Evolutionary conservation across 805 yeast genomes (phyloP), one percentile per base, ranked within the genome.

Genomic region (Debaryomyces prosopidis): DNA sequence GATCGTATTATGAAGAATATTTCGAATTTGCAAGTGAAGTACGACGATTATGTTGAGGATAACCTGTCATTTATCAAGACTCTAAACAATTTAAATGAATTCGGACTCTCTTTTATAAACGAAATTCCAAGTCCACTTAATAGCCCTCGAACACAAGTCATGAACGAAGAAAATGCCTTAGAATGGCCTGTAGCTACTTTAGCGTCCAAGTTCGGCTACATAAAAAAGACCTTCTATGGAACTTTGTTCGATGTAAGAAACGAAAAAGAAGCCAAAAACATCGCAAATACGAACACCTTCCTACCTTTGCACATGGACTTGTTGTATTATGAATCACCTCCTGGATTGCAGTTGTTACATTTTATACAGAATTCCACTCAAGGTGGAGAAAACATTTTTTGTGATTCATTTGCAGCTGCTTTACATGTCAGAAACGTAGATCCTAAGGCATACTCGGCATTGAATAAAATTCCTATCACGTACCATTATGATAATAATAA

Each of bases 271-370:
- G 85, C 90, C 10, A 79, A 75, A 44, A 85, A 87, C 52, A 82
- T 87, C 41, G 91, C 91, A 4, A 80, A 84, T 56, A 83, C 94
- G 4, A 71, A 76, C 40, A 73, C 72, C 7, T 78, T 78, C 52
- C 71, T 87, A 34, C 90, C 90, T 2, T 69, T 87, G 40, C 95
- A 87, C 55, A 87, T 85, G 85, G 94, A 87, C 57, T 70, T 87
- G 19, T 71, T 82, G 38, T 87, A 86, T 65, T 82, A 85, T 57
- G 91, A 87, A 59, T 81, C 89, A 9, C 91, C 91, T 2, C 95
- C 95, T 1, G 92, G 92, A 0, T 65, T 87, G 36, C 91, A 87
- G 61, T 60, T 85, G 33, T 69, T 87, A 36, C 94, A 87, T 53
- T 74, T 79, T 43, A 74, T 82, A 31, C 63, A 72, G 39, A 80